Base-by-base conservation (phyloP, 768 basidiomycete species). In the Trametes maxima region DNA sequence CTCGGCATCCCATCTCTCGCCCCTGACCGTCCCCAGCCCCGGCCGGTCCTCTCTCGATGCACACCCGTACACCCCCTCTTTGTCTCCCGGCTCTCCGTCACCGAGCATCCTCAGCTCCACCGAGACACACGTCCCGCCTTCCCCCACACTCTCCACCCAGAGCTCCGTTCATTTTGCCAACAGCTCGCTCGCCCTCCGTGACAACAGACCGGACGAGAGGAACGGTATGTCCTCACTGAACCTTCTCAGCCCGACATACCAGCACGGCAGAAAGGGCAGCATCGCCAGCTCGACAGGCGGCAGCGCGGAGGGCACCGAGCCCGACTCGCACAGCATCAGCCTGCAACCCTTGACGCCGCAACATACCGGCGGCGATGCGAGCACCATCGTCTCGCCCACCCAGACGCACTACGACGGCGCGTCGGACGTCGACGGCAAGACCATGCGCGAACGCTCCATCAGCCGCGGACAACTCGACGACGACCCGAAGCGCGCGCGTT, bases 91-190 rank as follows among this genome's bases (percentile, higher is more conserved):
- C 35, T 57, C 68, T 6, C 68, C 63, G 14, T 79, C 79, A 0
- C 48, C 74, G 7, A 77, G 78, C 57, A 53, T 73, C 16, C 67
- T 73, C 0, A 72, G 78, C 1, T 76, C 77, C 7, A 79, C 76
- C 0, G 77, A 80, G 39, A 69, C 44, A 35, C 47, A 75, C 76
- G 22, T 80, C 73, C 91, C 91, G 0, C 90, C 91, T 0, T 93
- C 91, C 0, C 92, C 91, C 0, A 92, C 91, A 0, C 78, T 90
- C 11, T 90, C 92, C 0, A 82, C 79, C 2, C 64, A 49, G 35
- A 69, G 88, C 2, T 84, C 84, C 0, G 80, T 83, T 0, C 82
- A 85, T 36, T 91, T 88, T 60, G 73, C 69, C 5, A 42, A 52
- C 5, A 81, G 83, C 3, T 76, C 85, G 7, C 75, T 85, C 3